Evolutionary conservation across 208 protist species (phyloP).

Genomic region (Leishmania major): DNA sequence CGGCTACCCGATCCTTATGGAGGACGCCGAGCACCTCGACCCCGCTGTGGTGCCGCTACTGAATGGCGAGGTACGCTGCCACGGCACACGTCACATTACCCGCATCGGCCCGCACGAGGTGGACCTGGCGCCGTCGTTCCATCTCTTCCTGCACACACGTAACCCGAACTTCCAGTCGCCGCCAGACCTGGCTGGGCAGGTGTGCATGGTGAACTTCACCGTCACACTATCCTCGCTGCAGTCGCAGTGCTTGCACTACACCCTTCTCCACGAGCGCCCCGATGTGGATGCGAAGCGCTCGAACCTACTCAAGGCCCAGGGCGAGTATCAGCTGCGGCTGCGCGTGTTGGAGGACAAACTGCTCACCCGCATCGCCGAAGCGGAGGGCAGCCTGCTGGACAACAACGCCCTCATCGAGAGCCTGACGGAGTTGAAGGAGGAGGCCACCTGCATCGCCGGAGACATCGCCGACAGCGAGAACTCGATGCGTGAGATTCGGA

Average conservation of each 20-base stretch:
- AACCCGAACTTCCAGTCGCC: constrained; percentile 95
- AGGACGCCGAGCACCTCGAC: constrained; percentile 99
- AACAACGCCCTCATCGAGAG: constrained; percentile 96
- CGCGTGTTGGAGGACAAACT: constrained; percentile 96
- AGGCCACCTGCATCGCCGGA: constrained; percentile 86
- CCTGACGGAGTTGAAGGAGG: constrained; percentile 95
- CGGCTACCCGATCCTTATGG: constrained; percentile 98
- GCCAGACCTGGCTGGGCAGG: constrained; percentile 95
- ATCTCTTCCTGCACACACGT: constrained; percentile 97
- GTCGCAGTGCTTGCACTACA: constrained; percentile 94
- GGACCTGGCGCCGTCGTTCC: constrained; percentile 97
- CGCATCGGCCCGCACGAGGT: constrained; percentile 97
- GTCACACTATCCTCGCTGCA: constrained; percentile 96
- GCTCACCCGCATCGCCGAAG: constrained; percentile 92
- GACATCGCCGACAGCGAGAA: constrained; percentile 93
- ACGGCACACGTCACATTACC: constrained; percentile 93
- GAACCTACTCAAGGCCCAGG: constrained; percentile 94
- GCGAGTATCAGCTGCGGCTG: constrained; percentile 95
- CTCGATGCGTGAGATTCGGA: constrained; percentile 89
- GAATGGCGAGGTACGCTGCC: constrained; percentile 96
- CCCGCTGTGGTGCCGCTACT: constrained; percentile 98
- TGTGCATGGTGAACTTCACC: constrained; percentile 99
- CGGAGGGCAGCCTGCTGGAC: constrained; percentile 97
- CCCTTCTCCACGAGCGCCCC: constrained; percentile 94
- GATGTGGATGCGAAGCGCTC: constrained; percentile 95